A percentile compares a stretch with the other conserved stretches of the same genome.
phyloP scores from a whole-genome alignment of 306 rosid genomes.

The Mucuna pruriens region DNA sequence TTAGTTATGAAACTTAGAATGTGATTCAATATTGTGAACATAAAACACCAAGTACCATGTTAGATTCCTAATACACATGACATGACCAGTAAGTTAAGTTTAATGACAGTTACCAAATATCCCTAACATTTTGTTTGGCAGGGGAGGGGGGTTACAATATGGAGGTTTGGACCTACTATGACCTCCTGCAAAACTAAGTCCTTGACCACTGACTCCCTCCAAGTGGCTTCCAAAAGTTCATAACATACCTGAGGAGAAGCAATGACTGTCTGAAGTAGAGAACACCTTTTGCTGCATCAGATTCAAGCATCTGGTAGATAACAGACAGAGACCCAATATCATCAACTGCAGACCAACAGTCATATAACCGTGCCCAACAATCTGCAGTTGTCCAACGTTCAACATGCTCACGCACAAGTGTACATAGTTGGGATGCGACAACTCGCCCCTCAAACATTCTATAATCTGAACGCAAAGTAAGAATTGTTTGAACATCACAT shows the following conservation, averaged over 20 bases:
- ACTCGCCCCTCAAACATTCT: slow-evolving; percentile 95
- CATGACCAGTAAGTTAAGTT: not conserved
- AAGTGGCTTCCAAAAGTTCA: slow-evolving; percentile 14
- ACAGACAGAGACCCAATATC: slow-evolving; percentile 95
- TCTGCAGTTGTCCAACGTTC: slow-evolving; percentile 91
- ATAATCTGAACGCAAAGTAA: slow-evolving; percentile 78
- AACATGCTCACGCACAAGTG: slow-evolving; percentile 90
- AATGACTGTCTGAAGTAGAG: slow-evolving; percentile 92
- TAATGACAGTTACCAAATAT: slow-evolving; percentile 3
- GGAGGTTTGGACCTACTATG: slow-evolving; percentile 17
- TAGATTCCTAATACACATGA: slow-evolving; percentile 7
- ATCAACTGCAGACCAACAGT: slow-evolving; percentile 96
- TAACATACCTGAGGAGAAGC: slow-evolving; percentile 87
- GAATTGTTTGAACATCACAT: slow-evolving; percentile 89
- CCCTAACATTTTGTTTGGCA: not conserved
- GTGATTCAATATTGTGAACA: slow-evolving; percentile 12
- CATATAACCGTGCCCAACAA: slow-evolving; percentile 89
- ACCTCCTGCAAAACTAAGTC: not conserved
- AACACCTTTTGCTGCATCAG: slow-evolving; percentile 91
- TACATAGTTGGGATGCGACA: slow-evolving; percentile 82
- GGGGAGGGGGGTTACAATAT: not conserved
- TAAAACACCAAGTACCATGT: slow-evolving; percentile 1
- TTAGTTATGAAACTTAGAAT: not conserved
- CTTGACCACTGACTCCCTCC: not conserved
- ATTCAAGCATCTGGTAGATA: slow-evolving; percentile 94